Evolutionary conservation across 2,329 filamentous ascomycete genomes (phyloP), one percentile per base, ranked within the genome.

Genomic region (Diaporthe sp.): DNA sequence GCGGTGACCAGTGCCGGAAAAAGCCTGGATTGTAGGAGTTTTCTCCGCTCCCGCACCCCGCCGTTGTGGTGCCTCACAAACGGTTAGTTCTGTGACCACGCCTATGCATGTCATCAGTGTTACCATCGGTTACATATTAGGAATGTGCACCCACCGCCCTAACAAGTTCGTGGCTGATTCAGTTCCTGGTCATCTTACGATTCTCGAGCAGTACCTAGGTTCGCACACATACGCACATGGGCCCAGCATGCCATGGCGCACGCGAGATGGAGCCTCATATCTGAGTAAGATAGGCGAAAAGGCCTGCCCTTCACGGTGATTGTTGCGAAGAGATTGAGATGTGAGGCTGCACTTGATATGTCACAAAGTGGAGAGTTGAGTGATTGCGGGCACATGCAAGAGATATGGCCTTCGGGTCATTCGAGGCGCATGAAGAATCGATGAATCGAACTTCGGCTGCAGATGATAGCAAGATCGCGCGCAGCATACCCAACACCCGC

Each of bases 401-500:
- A 58, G 59, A 65, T 7, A 59, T 17, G 57, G 15, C 55, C 46
- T 55, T 53, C 46, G 46, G 39, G 17, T 25, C 13, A 31, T 55
- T 25, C 25, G 25, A 34, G 69, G 31, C 70, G 70, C 57, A 53
- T 42, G 46, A 37, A 25, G 28, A 53, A 55, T 69, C 31, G 65
- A 69, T 55, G 15, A 28, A 42, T 69, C 65, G 49, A 28, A 55
- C 22, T 39, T 53, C n/a, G 25, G n/a, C 65, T 69, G 65, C 65
- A 69, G 65, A 69, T 69, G 65, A 55, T 8, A 42, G 46, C 65
- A 39, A 69, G 65, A 69, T 69, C 65, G 34, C 49, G n/a, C 15
- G 31, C 31, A 39, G 46, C 49, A 28, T 15, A 55, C 17, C 49
- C 49, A 39, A 55, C 65, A 42, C n/a, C 65, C 65, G 42, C 42